A percentile compares a stretch with the other conserved stretches of the same genome.
Conservation (phyloP, 768 basidiomycete species). For the Cyclocybe cylindracea region DNA sequence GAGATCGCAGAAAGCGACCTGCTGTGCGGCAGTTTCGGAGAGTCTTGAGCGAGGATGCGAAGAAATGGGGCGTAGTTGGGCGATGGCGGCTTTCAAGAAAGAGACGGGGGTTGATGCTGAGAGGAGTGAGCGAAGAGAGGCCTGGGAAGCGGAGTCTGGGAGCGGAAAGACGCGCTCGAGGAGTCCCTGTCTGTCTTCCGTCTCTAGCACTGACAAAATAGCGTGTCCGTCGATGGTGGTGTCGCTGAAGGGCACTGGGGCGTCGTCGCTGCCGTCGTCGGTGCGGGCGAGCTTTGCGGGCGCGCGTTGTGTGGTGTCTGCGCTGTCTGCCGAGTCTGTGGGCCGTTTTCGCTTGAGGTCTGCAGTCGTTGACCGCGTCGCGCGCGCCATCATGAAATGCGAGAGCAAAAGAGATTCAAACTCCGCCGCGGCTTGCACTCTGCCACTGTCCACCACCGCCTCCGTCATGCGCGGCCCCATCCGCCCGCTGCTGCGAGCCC, state of each 20-base stretch:
- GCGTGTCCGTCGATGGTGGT: constrained; percentile 17
- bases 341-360: constrained; percentile 66
- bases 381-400: constrained; percentile 63
- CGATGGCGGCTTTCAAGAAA: constrained; percentile 55
- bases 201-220: constrained; percentile 25
- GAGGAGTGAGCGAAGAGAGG: constrained; percentile 21
- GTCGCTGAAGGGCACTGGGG: not conserved
- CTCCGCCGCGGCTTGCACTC: constrained; percentile 20
- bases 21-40: constrained; percentile 65
- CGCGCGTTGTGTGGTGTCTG: constrained; percentile 48
- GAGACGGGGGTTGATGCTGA: constrained; percentile 13
- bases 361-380: constrained; percentile 66
- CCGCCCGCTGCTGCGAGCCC: constrained; percentile 42
- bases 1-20: constrained; percentile 73
- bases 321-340: constrained; percentile 22
- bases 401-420: constrained; percentile 32
- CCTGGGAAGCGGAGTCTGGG: constrained; percentile 38
- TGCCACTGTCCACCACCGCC: constrained; percentile 8
- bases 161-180: constrained; percentile 76
- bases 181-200: constrained; percentile 65
- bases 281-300: constrained; percentile 51
- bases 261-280: constrained; percentile 15
- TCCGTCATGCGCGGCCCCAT: constrained; percentile 13
- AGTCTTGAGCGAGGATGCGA: constrained; percentile 64
- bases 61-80: constrained; percentile 68